phyloP scores from a whole-genome alignment of 1,284 basidiomycete genomes.

The Marasmius sp. region DNA sequence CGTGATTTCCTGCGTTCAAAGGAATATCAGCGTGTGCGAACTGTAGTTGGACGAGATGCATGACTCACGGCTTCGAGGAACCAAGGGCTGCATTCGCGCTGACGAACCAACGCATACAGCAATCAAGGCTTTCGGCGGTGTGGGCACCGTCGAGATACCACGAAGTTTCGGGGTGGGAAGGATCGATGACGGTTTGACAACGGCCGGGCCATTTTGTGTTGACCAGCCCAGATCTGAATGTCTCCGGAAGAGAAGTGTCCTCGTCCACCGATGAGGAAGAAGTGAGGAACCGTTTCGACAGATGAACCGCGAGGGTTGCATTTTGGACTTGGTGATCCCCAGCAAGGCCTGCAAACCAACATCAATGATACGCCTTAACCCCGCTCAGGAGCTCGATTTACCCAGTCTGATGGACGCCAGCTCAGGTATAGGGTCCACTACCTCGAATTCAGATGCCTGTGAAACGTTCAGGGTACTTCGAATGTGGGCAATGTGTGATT shows the following conservation, averaged over 20 bases:
- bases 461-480: neutral
- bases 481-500: neutral
- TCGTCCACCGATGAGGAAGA: conserved; percentile 30
- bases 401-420: conserved; percentile 66
- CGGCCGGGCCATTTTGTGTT: conserved; percentile 93
- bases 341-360: conserved; percentile 62
- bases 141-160: conserved; percentile 98
- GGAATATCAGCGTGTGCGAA: neutral
- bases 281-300: conserved; percentile 72
- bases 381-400: conserved; percentile 20
- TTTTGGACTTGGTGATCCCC: conserved; percentile 92
- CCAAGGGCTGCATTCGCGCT: conserved; percentile 49
- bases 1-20: conserved; percentile 22
- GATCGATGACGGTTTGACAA: conserved; percentile 83
- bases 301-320: conserved; percentile 82
- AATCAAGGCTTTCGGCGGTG: conserved; percentile 87
- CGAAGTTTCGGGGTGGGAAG: conserved; percentile 45
- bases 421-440: conserved; percentile 48
- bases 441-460: conserved; percentile 67
- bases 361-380: neutral
- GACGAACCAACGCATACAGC: conserved; percentile 87
- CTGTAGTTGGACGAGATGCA: neutral
- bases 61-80: conserved; percentile 17
- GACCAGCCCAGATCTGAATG: conserved; percentile 65
- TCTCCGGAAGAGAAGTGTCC: conserved; percentile 42